Conservation (phyloP, 495 filamentous ascomycete species). For the Zalerion maritima region DNA sequence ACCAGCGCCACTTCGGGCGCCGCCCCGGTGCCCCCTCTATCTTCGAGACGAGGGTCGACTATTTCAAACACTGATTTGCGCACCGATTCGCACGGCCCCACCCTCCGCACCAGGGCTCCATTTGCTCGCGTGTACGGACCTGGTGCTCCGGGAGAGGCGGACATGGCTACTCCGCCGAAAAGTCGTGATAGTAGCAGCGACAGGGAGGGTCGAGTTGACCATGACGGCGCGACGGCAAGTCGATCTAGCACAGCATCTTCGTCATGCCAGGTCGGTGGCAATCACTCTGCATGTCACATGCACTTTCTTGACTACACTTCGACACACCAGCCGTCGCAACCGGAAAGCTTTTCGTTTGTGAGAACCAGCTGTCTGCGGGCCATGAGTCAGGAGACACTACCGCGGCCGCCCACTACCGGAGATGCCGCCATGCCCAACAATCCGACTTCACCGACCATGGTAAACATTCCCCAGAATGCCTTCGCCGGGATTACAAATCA, state of each 20-base stretch:
- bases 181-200: conserved; percentile 4
- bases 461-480: too few species aligned
- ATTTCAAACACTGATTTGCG: conserved; percentile 12
- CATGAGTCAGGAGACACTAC: conserved; percentile 71
- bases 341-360: conserved; percentile 66
- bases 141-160: conserved; percentile 24
- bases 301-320: conserved; percentile 81
- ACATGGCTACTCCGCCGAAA: conserved; percentile 21
- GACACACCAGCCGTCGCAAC: conserved; percentile 61
- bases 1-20: conserved; percentile 11
- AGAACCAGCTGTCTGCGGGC: conserved; percentile 77
- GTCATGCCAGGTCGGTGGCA: conserved; percentile 15
- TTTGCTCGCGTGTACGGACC: conserved; percentile 31
- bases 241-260: conserved; percentile 9
- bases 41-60: conserved; percentile 12
- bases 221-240: conserved; percentile 6
- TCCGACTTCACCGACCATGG: conserved; percentile 20
- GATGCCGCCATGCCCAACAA: conserved; percentile 9
- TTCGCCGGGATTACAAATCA: too few species aligned
- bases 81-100: conserved; percentile 23
- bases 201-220: conserved; percentile 12
- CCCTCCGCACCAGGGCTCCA: conserved; percentile 32
- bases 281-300: conserved; percentile 43
- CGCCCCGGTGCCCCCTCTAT: conserved; percentile 7
- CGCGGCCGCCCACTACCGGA: conserved; percentile 38